Evolutionary conservation across 2,329 filamentous ascomycete genomes (phyloP).

Genomic region (Diatrype stigma): DNA sequence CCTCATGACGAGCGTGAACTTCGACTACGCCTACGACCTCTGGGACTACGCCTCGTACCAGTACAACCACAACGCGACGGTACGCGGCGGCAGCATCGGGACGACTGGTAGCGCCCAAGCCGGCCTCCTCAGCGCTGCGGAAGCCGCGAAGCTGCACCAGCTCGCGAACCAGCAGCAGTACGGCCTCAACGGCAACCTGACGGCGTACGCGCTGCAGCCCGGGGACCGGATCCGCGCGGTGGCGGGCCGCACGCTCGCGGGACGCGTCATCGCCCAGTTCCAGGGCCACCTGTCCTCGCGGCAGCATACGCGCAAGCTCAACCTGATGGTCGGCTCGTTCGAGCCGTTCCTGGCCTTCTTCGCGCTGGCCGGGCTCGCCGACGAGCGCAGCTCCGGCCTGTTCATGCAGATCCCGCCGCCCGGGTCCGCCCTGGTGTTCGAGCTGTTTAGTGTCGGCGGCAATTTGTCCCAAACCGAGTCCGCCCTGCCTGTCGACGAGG

Average conservation of each 20-base stretch:
- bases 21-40: slow-evolving; percentile 47
- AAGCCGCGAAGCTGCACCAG: slow-evolving; percentile 50
- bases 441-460: slow-evolving; percentile 47
- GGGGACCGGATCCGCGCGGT: slow-evolving; percentile 44
- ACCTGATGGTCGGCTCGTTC: slow-evolving; percentile 49
- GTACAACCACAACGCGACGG: slow-evolving; percentile 46
- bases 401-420: slow-evolving; percentile 55
- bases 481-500: slow-evolving; percentile 24
- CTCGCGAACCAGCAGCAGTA: slow-evolving; percentile 69
- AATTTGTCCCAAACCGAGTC: slow-evolving; percentile 17
- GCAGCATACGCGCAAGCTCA: slow-evolving; percentile 42
- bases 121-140: slow-evolving; percentile 32
- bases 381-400: slow-evolving; percentile 48
- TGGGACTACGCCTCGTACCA: slow-evolving; percentile 55
- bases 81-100: slow-evolving; percentile 18
- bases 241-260: slow-evolving; percentile 49
- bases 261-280: slow-evolving; percentile 39
- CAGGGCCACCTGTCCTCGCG: slow-evolving; percentile 34
- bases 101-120: neutral
- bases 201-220: slow-evolving; percentile 45
- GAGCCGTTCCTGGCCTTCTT: slow-evolving; percentile 55
- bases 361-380: slow-evolving; percentile 42
- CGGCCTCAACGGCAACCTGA: slow-evolving; percentile 48
- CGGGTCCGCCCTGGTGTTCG: slow-evolving; percentile 72
- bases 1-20: slow-evolving; percentile 31